Conservation (phyloP, 345 rosid genomes). For the Gossypium arboreum region DNA sequence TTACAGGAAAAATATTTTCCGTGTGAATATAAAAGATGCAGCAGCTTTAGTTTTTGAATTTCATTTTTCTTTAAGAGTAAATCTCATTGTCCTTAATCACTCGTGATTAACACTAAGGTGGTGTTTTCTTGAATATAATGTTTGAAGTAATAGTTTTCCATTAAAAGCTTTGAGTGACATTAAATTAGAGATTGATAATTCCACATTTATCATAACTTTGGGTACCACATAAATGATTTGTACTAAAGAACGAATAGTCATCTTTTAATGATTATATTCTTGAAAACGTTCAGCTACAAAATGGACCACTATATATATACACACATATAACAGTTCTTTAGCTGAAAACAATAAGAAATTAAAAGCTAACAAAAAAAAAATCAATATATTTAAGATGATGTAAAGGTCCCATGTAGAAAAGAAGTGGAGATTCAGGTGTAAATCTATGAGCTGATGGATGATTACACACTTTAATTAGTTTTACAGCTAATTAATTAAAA, state of each 20-base stretch:
- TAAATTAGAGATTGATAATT: neutral
- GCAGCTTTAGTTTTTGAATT: neutral
- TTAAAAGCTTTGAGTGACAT: neutral
- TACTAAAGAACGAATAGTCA: constrained; percentile 10
- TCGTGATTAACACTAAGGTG: neutral
- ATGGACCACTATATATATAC: constrained; percentile 37
- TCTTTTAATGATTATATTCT: constrained; percentile 9
- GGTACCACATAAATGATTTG: constrained; percentile 7
- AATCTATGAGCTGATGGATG: constrained; percentile 1
- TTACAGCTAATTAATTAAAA: neutral
- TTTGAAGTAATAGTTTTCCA: neutral
- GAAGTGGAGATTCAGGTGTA: constrained; percentile 13
- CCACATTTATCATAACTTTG: neutral
- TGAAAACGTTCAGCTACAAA: constrained; percentile 14
- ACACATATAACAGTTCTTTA: neutral
- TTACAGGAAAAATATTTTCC: constrained; percentile 1
- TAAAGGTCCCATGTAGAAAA: constrained; percentile 15
- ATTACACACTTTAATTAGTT: neutral
- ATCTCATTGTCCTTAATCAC: neutral
- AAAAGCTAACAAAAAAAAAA: constrained; percentile 12
- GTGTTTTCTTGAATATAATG: neutral
- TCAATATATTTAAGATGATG: neutral
- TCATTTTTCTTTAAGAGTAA: neutral
- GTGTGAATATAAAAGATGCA: constrained; percentile 10
- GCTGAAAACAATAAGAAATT: constrained; percentile 16